Percentiles rank a stretch among this genome's conserved stretches.
phyloP scores from a whole-genome alignment of 2,329 filamentous ascomycete genomes.

The Fusarium humuli region DNA sequence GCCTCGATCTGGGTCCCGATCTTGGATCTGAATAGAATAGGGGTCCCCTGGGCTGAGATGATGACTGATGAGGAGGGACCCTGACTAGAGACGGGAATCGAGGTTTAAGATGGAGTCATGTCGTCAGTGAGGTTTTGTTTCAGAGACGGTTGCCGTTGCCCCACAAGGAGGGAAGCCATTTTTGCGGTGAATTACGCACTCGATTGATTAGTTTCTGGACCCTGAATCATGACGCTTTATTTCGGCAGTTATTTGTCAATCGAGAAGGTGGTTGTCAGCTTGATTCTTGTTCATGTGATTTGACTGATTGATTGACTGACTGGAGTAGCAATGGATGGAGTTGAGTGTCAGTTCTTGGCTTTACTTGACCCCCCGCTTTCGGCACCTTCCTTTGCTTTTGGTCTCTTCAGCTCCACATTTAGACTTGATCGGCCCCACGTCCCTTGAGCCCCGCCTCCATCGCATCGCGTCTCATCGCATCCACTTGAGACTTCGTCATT shows the following conservation, averaged over 20 bases:
- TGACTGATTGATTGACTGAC: neutral
- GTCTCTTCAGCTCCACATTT: conserved; percentile 10
- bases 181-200: conserved; percentile 30
- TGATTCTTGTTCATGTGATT: conserved; percentile 9
- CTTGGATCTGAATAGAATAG: conserved; percentile 6
- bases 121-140: conserved; percentile 33
- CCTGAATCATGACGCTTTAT: conserved; percentile 10
- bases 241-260: conserved; percentile 18
- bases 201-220: conserved; percentile 17
- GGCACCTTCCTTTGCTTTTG: conserved; percentile 30
- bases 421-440: conserved; percentile 36
- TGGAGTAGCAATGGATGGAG: neutral
- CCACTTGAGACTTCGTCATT: conserved; percentile 37
- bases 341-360: neutral
- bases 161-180: conserved; percentile 26
- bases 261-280: neutral
- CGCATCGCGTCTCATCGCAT: conserved; percentile 3
- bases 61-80: conserved; percentile 32
- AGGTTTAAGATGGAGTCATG: conserved; percentile 31
- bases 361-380: conserved; percentile 23
- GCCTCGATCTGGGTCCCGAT: conserved; percentile 8
- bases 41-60: conserved; percentile 2
- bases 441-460: conserved; percentile 33
- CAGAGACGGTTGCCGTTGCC: conserved; percentile 14
- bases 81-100: conserved; percentile 39